phyloP scores from a whole-genome alignment of 352 stramenopile genomes.

The Pythium brassicae region DNA sequence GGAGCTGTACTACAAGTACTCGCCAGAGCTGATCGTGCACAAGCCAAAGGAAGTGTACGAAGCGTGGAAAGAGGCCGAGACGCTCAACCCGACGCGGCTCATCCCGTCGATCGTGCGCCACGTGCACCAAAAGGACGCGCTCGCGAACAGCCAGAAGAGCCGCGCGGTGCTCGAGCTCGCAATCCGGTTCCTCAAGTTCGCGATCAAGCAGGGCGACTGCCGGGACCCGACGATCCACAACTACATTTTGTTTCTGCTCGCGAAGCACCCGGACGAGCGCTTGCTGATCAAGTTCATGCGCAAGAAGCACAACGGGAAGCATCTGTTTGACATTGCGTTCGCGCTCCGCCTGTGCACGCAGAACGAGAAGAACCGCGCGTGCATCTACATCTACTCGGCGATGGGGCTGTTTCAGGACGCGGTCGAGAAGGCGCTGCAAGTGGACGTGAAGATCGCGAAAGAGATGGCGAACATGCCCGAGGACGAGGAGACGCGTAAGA shows the following conservation, averaged over 20 bases:
- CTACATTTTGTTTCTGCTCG: slow-evolving; percentile 88
- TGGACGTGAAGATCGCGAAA: slow-evolving; percentile 92
- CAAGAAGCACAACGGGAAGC: slow-evolving; percentile 83
- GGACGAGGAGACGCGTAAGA: slow-evolving; percentile 88
- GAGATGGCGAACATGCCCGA: slow-evolving; percentile 89
- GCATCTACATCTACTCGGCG: slow-evolving; percentile 93
- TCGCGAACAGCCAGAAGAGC: slow-evolving; percentile 44
- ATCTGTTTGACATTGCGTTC: slow-evolving; percentile 91
- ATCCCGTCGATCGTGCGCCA: slow-evolving; percentile 92
- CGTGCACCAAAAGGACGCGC: slow-evolving; percentile 68
- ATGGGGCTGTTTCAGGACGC: slow-evolving; percentile 92
- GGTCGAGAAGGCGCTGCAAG: slow-evolving; percentile 87
- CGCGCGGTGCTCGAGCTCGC: slow-evolving; percentile 84
- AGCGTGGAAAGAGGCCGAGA: slow-evolving; percentile 88
- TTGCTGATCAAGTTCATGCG: slow-evolving; percentile 89
- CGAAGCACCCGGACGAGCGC: slow-evolving; percentile 85
- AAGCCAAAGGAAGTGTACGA: slow-evolving; percentile 90
- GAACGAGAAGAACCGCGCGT: slow-evolving; percentile 90
- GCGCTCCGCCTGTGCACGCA: slow-evolving; percentile 90
- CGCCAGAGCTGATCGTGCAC: slow-evolving; percentile 88
- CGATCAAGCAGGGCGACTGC: slow-evolving; percentile 86
- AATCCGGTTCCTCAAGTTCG: slow-evolving; percentile 92
- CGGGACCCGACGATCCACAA: slow-evolving; percentile 92
- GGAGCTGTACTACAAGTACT: slow-evolving; percentile 94
- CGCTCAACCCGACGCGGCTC: slow-evolving; percentile 87